phyloP scores from a whole-genome alignment of 768 basidiomycete genomes.

The Lentinula guzmanii region DNA sequence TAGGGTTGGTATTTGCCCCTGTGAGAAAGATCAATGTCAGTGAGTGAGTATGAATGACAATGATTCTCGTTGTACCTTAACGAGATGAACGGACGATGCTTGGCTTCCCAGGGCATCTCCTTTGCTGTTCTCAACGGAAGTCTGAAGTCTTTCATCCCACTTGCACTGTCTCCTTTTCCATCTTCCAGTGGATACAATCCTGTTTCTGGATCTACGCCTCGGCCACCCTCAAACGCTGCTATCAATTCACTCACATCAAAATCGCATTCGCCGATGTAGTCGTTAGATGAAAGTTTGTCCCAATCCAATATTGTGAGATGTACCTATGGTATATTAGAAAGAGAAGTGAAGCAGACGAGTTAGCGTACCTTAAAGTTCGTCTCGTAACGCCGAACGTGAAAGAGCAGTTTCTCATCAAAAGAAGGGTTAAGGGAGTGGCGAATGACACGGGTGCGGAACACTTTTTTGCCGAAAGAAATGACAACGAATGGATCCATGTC shows the following conservation, averaged over 20 bases:
- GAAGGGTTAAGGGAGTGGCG: conserved; percentile 77
- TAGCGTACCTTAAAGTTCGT: conserved; percentile 47
- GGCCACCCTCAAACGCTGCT: conserved; percentile 32
- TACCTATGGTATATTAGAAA: conserved; percentile 18
- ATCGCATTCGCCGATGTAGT: conserved; percentile 75
- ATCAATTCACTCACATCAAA: conserved; percentile 72
- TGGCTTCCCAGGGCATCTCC: conserved; percentile 66
- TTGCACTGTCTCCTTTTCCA: conserved; percentile 41
- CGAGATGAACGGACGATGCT: conserved; percentile 61
- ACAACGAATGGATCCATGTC: conserved; percentile 99
- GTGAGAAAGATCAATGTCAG: conserved; percentile 1
- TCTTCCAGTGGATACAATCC: conserved; percentile 50
- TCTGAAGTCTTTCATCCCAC: conserved; percentile 67
- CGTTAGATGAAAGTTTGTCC: conserved; percentile 91
- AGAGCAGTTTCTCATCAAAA: conserved; percentile 94
- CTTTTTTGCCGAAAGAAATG: conserved; percentile 93
- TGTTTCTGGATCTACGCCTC: conserved; percentile 54
- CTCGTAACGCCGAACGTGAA: conserved; percentile 90
- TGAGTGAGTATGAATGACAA: not conserved
- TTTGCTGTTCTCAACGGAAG: conserved; percentile 57
- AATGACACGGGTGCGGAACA: conserved; percentile 88
- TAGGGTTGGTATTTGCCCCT: conserved; percentile 97
- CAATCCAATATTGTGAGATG: conserved; percentile 89
- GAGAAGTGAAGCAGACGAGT: not conserved
- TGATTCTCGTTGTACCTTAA: conserved; percentile 43